Base-by-base conservation (phyloP, 768 basidiomycete genomes). In the Coprinopsis strossmayeri region DNA sequence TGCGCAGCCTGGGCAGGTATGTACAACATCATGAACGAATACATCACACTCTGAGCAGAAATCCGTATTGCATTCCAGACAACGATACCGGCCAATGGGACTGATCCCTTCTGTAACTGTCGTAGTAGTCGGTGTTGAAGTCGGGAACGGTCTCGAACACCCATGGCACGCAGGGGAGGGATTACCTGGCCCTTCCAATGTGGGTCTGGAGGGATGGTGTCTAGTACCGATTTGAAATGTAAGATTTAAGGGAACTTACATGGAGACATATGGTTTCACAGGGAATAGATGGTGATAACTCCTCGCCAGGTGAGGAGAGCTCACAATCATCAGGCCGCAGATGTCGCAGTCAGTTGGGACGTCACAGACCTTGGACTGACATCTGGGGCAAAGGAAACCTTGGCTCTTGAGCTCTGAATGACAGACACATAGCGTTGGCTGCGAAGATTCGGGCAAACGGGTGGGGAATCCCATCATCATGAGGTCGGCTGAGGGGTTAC, bases 401-500 rank as follows among this genome's bases (percentile, higher is more conserved):
- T 90, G 87, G 63, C 84, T 85, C 65, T 89, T 91, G 65, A 99
- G 72, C 55, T 91, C 81, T 12, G 89, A 89, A 64, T 99, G 96
- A 61, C 96, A 99, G 5, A 83, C 90, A 59, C 96, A 99, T 17
- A 98, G 72, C 46, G 86, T 85, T 5, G 84, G 84, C 27, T 84
- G 83, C 2, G 85, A 87, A 9, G 81, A 81, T 56, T 89, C 86
- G 0, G 94, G 90, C 4, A 96, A 73, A 15, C 93, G 82, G 13
- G 88, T 91, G 1, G 96, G 96, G 66, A 99, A 99, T 7, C 96
- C 96, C 91, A 99, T 98, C 78, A 96, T 88, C 88, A 99, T 96
- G 45, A 99, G 71, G 67, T 98, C 95, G 0, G 90, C 84, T 0
- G 84, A 78, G 18, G 79, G 78, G 53, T 83, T 86, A 10, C 71